Evolutionary conservation across 768 basidiomycete species (phyloP), one percentile per base, ranked within the genome.

Genomic region (Sarcomyxa edulis): DNA sequence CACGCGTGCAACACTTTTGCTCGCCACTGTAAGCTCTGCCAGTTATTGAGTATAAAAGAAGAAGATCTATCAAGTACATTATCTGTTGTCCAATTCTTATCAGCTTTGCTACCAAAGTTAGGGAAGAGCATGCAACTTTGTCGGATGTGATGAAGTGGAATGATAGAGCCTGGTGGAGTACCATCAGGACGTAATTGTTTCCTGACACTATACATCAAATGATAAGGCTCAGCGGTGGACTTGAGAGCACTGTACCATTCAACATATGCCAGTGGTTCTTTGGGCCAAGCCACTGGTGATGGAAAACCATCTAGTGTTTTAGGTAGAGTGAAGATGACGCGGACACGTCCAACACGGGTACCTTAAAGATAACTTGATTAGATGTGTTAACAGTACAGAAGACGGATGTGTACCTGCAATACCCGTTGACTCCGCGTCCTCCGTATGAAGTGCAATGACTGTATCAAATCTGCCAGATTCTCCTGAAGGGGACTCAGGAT

Each of bases 171-270:
- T n/a, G n/a, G n/a, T n/a, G n/a, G n/a, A n/a, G n/a, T n/a, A n/a
- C n/a, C n/a, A n/a, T n/a, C n/a, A n/a, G n/a, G n/a, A n/a, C n/a
- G n/a, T n/a, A n/a, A n/a, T n/a, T n/a, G n/a, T n/a, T n/a, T n/a
- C n/a, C n/a, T n/a, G n/a, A n/a, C n/a, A n/a, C n/a, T n/a, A n/a
- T n/a, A n/a, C n/a, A n/a, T n/a, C n/a, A n/a, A n/a, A n/a, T n/a
- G n/a, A n/a, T n/a, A n/a, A n/a, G n/a, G n/a, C n/a, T n/a, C n/a
- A n/a, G n/a, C n/a, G n/a, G n/a, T n/a, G n/a, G n/a, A n/a, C n/a
- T n/a, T 23, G 29, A 53, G 49, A 6, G 45, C 24, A 3, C 43
- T 42, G 29, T 43, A 56, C 56, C 56, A 56, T 32, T 56, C 48
- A 6, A 56, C 44, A 34, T 54, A 56, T 5, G 53, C 53, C 10